Conservation (phyloP, 176 grass and related monocot species). For the Oryza coarctata region DNA sequence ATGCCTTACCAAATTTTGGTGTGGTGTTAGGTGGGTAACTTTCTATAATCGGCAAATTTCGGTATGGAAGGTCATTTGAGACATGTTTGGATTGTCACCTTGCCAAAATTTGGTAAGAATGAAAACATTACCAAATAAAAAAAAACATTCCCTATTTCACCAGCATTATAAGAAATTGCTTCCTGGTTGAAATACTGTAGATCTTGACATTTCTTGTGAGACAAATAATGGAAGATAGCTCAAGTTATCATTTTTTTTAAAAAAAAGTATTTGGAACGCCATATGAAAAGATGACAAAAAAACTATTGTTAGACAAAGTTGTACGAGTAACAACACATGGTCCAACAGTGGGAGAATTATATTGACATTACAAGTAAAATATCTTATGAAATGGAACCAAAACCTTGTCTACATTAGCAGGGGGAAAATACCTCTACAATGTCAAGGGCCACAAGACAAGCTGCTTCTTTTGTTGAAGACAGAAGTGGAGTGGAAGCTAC, state of each 20-base stretch:
- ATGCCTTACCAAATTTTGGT: too few species aligned
- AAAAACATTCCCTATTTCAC: neutral
- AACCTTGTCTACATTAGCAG: slow-evolving; percentile 14
- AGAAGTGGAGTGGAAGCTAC: slow-evolving; percentile 67
- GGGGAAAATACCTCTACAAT: slow-evolving; percentile 69
- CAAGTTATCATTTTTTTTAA: slow-evolving; percentile 14
- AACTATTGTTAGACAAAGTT: slow-evolving; percentile 27
- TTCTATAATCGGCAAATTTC: neutral
- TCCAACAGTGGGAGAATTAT: slow-evolving; percentile 3
- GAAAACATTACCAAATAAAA: neutral
- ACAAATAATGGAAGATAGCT: slow-evolving; percentile 15
- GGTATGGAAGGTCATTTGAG: neutral
- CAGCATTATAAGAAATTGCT: slow-evolving; percentile 10
- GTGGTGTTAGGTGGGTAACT: too few species aligned
- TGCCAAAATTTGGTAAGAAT: neutral
- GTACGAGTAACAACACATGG: neutral
- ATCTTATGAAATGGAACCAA: slow-evolving; percentile 7
- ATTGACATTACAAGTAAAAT: neutral
- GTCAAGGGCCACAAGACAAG: slow-evolving; percentile 77
- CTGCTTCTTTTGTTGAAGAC: slow-evolving; percentile 71
- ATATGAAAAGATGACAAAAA: slow-evolving; percentile 30
- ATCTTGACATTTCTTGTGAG: neutral
- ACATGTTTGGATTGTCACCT: neutral
- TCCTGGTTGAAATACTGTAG: neutral
- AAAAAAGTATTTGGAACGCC: neutral